A percentile compares a stretch with the other conserved stretches of the same genome.
Evolutionary conservation across 352 stramenopile genomes (phyloP).

Genomic region (Phytopythium cucurbitacearum): DNA sequence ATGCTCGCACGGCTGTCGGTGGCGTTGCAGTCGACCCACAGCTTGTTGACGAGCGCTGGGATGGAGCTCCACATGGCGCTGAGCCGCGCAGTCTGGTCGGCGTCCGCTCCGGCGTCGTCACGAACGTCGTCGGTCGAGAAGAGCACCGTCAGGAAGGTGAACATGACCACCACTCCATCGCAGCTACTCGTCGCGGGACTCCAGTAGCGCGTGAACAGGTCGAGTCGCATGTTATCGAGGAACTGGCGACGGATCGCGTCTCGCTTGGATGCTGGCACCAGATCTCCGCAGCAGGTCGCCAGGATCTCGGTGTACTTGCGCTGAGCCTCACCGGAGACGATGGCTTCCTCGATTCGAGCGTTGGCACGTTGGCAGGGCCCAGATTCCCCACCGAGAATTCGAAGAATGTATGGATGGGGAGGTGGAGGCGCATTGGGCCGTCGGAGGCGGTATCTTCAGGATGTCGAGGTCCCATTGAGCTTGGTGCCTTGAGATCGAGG

Average conservation of each 20-base stretch:
- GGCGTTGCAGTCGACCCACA: not conserved
- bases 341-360: not conserved
- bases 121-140: constrained; percentile 4
- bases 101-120: not conserved
- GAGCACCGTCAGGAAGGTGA: constrained; percentile 5
- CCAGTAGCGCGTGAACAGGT: constrained; percentile 7
- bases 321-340: not conserved
- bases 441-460: not conserved
- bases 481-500: no score
- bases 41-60: not conserved
- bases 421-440: not conserved
- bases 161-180: not conserved
- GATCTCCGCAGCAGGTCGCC: not conserved
- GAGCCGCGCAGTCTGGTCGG: not conserved
- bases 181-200: not conserved
- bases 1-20: no score
- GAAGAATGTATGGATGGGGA: not conserved
- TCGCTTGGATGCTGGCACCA: not conserved
- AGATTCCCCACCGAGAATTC: constrained; percentile 1
- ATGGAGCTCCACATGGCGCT: not conserved
- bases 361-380: not conserved
- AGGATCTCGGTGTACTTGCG: not conserved
- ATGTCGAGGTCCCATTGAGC: no score
- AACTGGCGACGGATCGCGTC: not conserved
- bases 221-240: constrained; percentile 1